Conservation (phyloP, 345 rosid genomes). For the Sapria himalayana region DNA sequence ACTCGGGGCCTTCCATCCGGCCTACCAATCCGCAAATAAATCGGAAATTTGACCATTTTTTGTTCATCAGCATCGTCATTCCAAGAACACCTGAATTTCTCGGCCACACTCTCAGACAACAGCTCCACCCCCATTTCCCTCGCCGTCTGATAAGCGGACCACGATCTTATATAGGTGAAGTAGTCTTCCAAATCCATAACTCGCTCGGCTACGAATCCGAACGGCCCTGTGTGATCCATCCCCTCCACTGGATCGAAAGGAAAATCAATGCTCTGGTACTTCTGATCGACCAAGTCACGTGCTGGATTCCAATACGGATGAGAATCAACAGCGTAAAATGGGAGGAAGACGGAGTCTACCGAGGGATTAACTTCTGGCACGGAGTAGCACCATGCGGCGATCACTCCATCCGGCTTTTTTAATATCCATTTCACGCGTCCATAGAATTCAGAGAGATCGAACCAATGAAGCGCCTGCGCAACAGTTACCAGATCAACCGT, state of each 20-base stretch:
- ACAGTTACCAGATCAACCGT: slow-evolving; percentile 43
- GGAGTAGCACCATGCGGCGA: slow-evolving; percentile 83
- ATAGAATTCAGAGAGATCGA: slow-evolving; percentile 37
- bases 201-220: slow-evolving; percentile 28
- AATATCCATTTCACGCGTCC: slow-evolving; percentile 38
- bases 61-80: slow-evolving; percentile 9
- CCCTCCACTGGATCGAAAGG: slow-evolving; percentile 52
- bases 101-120: slow-evolving; percentile 7
- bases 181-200: slow-evolving; percentile 33
- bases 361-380: slow-evolving; percentile 27
- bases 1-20: too few species aligned
- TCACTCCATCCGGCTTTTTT: slow-evolving; percentile 51
- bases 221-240: slow-evolving; percentile 27
- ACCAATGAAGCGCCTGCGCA: slow-evolving; percentile 77
- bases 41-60: slow-evolving; percentile 15
- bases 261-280: slow-evolving; percentile 30
- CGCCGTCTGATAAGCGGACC: slow-evolving; percentile 59
- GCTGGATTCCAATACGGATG: slow-evolving; percentile 35
- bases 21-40: slow-evolving; percentile 16
- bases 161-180: slow-evolving; percentile 35
- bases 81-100: slow-evolving; percentile 16
- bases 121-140: slow-evolving; percentile 20
- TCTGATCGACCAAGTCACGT: slow-evolving; percentile 37
- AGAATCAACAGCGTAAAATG: slow-evolving; percentile 22
- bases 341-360: slow-evolving; percentile 28